Conservation (phyloP, 306 rosid species). For the Geum urbanum region DNA sequence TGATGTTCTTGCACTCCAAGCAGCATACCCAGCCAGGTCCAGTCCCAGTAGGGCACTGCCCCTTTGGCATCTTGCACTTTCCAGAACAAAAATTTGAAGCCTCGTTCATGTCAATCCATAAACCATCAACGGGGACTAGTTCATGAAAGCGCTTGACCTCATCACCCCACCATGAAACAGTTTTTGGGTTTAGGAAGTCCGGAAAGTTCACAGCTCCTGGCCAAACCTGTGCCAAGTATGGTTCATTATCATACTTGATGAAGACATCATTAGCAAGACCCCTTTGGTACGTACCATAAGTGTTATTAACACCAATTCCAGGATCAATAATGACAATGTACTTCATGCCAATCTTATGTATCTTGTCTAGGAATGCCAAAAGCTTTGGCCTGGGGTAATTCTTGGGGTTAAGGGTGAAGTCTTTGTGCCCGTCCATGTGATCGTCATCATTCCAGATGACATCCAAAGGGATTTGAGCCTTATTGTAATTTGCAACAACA, state of each 20-base stretch:
- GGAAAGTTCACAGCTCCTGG: slow-evolving; percentile 95
- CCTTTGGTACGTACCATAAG: slow-evolving; percentile 77
- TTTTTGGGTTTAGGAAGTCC: slow-evolving; percentile 86
- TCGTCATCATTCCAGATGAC: slow-evolving; percentile 97
- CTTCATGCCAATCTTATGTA: slow-evolving; percentile 86
- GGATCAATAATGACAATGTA: slow-evolving; percentile 86
- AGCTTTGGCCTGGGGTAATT: slow-evolving; percentile 82
- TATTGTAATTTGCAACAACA: slow-evolving; percentile 78
- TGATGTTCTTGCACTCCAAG: slow-evolving; percentile 89
- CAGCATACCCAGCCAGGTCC: slow-evolving; percentile 92
- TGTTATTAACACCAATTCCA: slow-evolving; percentile 64
- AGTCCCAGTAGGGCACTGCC: slow-evolving; percentile 60
- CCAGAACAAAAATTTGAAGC: slow-evolving; percentile 87
- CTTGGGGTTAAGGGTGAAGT: slow-evolving; percentile 66
- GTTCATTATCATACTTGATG: slow-evolving; percentile 81
- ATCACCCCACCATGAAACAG: slow-evolving; percentile 88
- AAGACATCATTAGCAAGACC: slow-evolving; percentile 76
- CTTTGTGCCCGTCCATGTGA: slow-evolving; percentile 89
- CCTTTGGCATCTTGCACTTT: slow-evolving; percentile 69
- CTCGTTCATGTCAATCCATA: slow-evolving; percentile 99
- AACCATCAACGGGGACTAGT: slow-evolving; percentile 89
- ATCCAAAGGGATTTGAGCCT: slow-evolving; percentile 88
- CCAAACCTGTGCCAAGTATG: slow-evolving; percentile 94
- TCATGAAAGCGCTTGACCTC: slow-evolving; percentile 89
- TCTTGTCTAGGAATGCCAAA: slow-evolving; percentile 68